Conservation (phyloP, 306 rosid genomes). For the Oemleria cerasiformis region DNA sequence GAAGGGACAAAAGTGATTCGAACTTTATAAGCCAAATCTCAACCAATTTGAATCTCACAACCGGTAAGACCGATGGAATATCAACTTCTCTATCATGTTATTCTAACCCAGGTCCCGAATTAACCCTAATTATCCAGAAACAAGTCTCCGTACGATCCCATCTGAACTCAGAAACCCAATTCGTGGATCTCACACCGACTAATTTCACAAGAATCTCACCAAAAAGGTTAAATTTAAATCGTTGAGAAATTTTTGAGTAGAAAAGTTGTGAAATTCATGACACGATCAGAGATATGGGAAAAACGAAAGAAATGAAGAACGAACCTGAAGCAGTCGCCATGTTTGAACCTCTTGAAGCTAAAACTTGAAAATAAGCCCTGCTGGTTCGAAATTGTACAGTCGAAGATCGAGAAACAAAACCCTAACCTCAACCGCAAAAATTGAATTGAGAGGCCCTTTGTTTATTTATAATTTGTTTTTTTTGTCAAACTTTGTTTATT, state of each 20-base stretch:
- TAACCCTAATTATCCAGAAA: not conserved
- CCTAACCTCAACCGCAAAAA: not conserved
- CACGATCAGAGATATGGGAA: not conserved
- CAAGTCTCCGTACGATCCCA: not conserved
- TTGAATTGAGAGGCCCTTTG: not conserved
- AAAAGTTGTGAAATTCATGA: not conserved
- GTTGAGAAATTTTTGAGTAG: not conserved
- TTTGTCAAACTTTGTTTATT: too few species aligned
- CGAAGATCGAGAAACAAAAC: not conserved
- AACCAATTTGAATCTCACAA: not conserved
- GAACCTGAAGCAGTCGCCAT: slow-evolving; percentile 25
- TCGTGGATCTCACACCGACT: too few species aligned
- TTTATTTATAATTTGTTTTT: too few species aligned
- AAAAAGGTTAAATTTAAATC: not conserved
- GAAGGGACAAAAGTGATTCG: not conserved
- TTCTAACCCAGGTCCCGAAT: not conserved
- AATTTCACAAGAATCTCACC: not conserved
- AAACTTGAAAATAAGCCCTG: not conserved
- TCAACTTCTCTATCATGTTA: not conserved
- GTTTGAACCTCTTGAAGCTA: not conserved
- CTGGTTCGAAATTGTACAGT: not conserved
- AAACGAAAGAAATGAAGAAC: not conserved
- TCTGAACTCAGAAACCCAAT: not conserved
- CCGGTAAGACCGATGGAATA: not conserved
- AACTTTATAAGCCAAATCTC: not conserved